phyloP scores from a whole-genome alignment of 176 grass and related monocot genomes.

The Cenchrus americanus region DNA sequence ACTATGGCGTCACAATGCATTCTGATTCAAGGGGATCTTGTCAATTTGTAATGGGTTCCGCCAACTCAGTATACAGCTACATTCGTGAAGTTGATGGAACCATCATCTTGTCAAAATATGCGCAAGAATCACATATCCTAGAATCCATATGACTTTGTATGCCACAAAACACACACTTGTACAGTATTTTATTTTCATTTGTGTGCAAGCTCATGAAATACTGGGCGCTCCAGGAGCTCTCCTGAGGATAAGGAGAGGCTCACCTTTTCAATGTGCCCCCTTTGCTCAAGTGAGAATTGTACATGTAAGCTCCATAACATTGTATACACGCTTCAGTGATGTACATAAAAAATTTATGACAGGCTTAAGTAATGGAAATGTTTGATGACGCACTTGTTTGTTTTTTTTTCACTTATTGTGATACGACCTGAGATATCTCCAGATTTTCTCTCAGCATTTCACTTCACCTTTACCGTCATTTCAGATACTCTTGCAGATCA shows the following conservation, averaged over 20 bases:
- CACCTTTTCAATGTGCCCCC: slow-evolving; percentile 45
- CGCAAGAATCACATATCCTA: background rate
- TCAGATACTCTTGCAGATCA: background rate
- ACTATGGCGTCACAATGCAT: slow-evolving; percentile 67
- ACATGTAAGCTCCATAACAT: slow-evolving; percentile 43
- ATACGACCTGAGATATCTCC: slow-evolving; percentile 11
- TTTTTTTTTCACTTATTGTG: slow-evolving; percentile 1
- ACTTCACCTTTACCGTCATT: background rate
- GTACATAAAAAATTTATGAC: slow-evolving; percentile 29
- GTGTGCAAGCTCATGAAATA: slow-evolving; percentile 46
- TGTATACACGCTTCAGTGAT: slow-evolving; percentile 19
- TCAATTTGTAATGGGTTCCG: slow-evolving; percentile 54
- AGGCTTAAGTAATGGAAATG: slow-evolving; percentile 21
- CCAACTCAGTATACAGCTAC: slow-evolving; percentile 33
- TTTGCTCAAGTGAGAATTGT: slow-evolving; percentile 54
- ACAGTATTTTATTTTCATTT: slow-evolving; percentile 43
- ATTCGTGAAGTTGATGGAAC: slow-evolving; percentile 46
- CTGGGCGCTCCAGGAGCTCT: slow-evolving; percentile 33
- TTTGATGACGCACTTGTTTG: slow-evolving; percentile 24
- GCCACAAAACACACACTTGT: slow-evolving; percentile 23
- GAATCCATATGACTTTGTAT: slow-evolving; percentile 42
- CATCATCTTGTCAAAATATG: slow-evolving; percentile 53
- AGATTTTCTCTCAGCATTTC: slow-evolving; percentile 10
- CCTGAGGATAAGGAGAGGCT: slow-evolving; percentile 51
- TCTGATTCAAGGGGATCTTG: slow-evolving; percentile 73